These are phyloP conservation scores for Whalleya microplaca DNA, from an alignment of 2,329 filamentous ascomycete species.

Conservation along the genomic window DNA sequence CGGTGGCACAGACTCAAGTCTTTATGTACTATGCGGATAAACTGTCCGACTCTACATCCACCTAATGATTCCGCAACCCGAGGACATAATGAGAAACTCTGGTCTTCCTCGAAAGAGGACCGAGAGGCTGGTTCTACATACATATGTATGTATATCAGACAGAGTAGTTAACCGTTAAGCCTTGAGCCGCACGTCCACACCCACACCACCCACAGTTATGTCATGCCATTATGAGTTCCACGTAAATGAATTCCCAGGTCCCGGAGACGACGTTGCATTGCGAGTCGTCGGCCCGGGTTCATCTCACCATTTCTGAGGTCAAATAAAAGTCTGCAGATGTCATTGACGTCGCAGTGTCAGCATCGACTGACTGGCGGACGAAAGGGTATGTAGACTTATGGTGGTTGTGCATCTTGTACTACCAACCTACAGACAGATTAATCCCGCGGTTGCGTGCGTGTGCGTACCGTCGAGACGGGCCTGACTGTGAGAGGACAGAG, in stretches of 20 bases:
- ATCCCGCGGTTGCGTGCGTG: conserved; percentile 8
- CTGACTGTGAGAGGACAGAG: background rate
- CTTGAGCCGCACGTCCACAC: background rate
- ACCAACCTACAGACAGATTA: conserved; percentile 10
- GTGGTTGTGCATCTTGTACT: conserved; percentile 12
- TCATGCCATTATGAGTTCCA: background rate
- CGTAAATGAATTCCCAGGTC: background rate
- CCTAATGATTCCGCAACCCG: too few relatives aligned
- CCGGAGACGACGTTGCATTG: background rate
- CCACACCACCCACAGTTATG: too few relatives aligned
- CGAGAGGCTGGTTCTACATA: background rate
- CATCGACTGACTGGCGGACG: too few relatives aligned
- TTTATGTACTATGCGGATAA: too few relatives aligned
- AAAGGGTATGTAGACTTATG: background rate
- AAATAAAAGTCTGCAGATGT: background rate
- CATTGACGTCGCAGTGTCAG: background rate
- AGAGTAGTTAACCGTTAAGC: too few relatives aligned
- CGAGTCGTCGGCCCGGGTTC: background rate
- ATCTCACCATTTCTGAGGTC: background rate
- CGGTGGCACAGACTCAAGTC: too few relatives aligned
- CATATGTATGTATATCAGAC: background rate
- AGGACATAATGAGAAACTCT: too few relatives aligned
- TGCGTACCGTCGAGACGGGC: conserved; percentile 3
- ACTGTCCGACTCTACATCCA: too few relatives aligned
- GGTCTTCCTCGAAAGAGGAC: too few relatives aligned